Base-by-base conservation (phyloP, 257 asterid species). In the Ilex asprella region DNA sequence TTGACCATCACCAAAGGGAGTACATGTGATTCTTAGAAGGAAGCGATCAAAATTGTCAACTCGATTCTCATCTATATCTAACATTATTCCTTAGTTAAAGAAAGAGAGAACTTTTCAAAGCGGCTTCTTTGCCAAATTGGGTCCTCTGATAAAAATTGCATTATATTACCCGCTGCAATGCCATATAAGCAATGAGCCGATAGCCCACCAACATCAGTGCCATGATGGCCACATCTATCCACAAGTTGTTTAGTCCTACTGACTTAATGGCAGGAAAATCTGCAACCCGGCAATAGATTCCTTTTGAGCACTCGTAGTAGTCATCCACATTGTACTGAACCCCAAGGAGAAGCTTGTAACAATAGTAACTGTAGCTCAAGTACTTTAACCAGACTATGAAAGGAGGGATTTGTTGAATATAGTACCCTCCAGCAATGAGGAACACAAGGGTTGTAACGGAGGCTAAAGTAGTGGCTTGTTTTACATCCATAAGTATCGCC, bases 401-500 rank as follows among this genome's bases (percentile, higher is more conserved):
- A 2, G 84, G 74, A 1, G 99, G 99, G 9, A 93, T 93, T n/a
- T 83, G 94, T 67, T 95, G 82, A 39, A 93, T 84, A 16, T 87
- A 93, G 80, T 89, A 93, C 8, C 99, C 99, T 54, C 99, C 99
- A 3, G 96, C 99, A 62, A 87, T 86, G 15, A 93, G 91, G 80
- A 93, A 93, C 31, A 78, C 96, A 68, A 93, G 68, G 13, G 96
- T 87, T 61, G 94, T 89, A 7, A 93, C 99, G 3, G 99, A 93
- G 57, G 97, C 94, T 74, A 93, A 71, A 15, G 99, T 93, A 2
- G 99, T 87, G 11, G 97, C 99, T 71, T 93, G 86, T 65, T 93
- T 93, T 32, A 87, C 97, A 39, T 93, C 97, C 97, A 93, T 93
- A n/a, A 93, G 85, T 59, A 93, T 62, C 39, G 99, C 99, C 0